Base-by-base conservation (phyloP, 257 asterid genomes). In the Parsonsia alboflavescens region DNA sequence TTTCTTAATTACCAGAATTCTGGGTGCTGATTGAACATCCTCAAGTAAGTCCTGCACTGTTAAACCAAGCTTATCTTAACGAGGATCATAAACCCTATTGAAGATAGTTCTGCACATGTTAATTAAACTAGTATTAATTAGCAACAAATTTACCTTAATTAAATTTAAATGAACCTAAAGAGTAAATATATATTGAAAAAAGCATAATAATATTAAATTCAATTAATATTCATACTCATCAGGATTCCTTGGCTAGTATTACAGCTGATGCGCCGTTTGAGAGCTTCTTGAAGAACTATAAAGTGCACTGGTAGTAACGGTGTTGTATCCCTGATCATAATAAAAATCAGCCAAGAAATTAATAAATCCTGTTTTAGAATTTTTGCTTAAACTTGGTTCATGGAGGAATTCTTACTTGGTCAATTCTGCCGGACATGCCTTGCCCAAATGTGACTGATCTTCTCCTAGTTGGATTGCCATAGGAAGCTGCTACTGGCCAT, bases 31-130 rank as follows among this genome's bases (percentile, higher is more conserved):
- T 19, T 21, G 30, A 73, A 49, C 71, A 11, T 36, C 6, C 71
- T 53, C 71, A 62, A 62, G 36, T n/a, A 13, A 21, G 63, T 73
- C 77, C 41, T n/a, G n/a, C n/a, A 62, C 50, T 28, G 71, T 71
- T n/a, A 44, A 10, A 30, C 71, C 71, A 44, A 24, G 10, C 5
- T 13, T 6, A 0, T 63, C 39, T 46, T 28, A 30, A 12, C 11
- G 53, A 10, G 50, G 50, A 46, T 73, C 41, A 50, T 62, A 73
- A 13, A 73, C 19, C 1, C 50, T 36, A 30, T 62, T 62, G 45
- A 33, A 16, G 46, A 17, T 16, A 0, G 24, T 2, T 5, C 46
- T 63, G 7, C 68, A 33, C 13, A 62, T 33, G 3, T 1, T 42
- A 7, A 2, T 42, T 4, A n/a, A n/a, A n/a, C n/a, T n/a, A 42